A percentile compares a stretch with the other conserved stretches of the same genome.
phyloP scores from a whole-genome alignment of 2,329 filamentous ascomycete species.

The Conoideocrella luteorostrata region DNA sequence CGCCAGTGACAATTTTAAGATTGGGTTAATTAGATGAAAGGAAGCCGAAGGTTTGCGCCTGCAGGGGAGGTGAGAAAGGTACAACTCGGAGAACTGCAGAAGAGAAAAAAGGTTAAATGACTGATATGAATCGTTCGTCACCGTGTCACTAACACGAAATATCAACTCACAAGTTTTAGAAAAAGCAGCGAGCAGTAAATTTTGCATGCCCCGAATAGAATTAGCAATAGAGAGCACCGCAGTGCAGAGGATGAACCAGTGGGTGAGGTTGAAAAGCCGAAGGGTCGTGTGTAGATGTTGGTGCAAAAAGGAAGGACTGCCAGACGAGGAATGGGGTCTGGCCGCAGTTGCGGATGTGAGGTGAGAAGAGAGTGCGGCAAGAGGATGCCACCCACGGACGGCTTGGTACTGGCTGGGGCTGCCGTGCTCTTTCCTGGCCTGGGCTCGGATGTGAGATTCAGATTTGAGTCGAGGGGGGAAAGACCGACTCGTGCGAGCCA shows the following conservation, averaged over 20 bases:
- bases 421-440: conserved; percentile 7
- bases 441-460: conserved; percentile 6
- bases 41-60: not conserved
- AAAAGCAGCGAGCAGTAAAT: conserved; percentile 1
- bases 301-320: conserved; percentile 15
- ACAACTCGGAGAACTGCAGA: not conserved
- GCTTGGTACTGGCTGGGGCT: conserved; percentile 9
- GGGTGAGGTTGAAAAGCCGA: conserved; percentile 9
- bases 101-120: not conserved
- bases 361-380: conserved; percentile 15
- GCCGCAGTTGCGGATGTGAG: conserved; percentile 18
- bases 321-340: conserved; percentile 20
- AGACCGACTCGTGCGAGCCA: conserved; percentile 6
- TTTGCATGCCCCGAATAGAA: conserved; percentile 5
- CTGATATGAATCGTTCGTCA: conserved; percentile 1
- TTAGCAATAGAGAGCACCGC: not conserved
- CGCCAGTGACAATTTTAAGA: not conserved
- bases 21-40: not conserved
- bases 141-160: conserved; percentile 10
- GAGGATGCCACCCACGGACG: conserved; percentile 12
- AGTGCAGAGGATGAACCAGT: not conserved
- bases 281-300: conserved; percentile 17
- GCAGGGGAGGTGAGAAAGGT: not conserved
- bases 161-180: conserved; percentile 7
- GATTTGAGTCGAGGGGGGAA: conserved; percentile 3